phyloP scores from a whole-genome alignment of 805 yeast genomes.

The Yarrowia yakushimensis region DNA sequence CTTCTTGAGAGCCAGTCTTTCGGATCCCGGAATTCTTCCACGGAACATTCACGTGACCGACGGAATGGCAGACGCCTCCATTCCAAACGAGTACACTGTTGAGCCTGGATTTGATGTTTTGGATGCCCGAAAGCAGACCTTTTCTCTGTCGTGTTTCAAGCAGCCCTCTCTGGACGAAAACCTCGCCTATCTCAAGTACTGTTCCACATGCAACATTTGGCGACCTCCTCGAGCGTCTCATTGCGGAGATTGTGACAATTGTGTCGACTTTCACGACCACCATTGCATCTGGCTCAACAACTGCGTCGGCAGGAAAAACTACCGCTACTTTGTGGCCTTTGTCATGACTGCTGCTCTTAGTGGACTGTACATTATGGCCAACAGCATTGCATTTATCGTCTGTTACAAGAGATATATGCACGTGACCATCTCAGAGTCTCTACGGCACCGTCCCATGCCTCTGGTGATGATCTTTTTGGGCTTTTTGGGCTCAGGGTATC shows the following conservation, averaged over 20 bases:
- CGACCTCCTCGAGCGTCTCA: slow-evolving; percentile 74
- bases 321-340: slow-evolving; percentile 45
- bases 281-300: slow-evolving; percentile 70
- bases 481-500: slow-evolving; percentile 52
- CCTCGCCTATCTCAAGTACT: slow-evolving; percentile 52
- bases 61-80: slow-evolving; percentile 32
- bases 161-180: not conserved
- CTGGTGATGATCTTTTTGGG: slow-evolving; percentile 49
- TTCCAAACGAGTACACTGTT: slow-evolving; percentile 58
- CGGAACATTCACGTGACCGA: slow-evolving; percentile 58
- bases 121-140: not conserved
- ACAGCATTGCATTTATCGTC: slow-evolving; percentile 39
- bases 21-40: slow-evolving; percentile 71
- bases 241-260: slow-evolving; percentile 64
- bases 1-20: slow-evolving; percentile 51
- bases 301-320: slow-evolving; percentile 73
- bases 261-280: slow-evolving; percentile 66
- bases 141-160: not conserved
- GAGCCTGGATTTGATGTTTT: slow-evolving; percentile 48
- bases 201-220: slow-evolving; percentile 67
- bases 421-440: slow-evolving; percentile 32
- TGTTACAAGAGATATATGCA: slow-evolving; percentile 29
- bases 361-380: slow-evolving; percentile 34
- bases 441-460: slow-evolving; percentile 35
- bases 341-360: slow-evolving; percentile 42